Percentiles rank a stretch among this genome's conserved stretches.
These are phyloP conservation scores for Neofusicoccum laricinum DNA, from an alignment of 2,329 filamentous ascomycete genomes.

Conservation along the genomic window DNA sequence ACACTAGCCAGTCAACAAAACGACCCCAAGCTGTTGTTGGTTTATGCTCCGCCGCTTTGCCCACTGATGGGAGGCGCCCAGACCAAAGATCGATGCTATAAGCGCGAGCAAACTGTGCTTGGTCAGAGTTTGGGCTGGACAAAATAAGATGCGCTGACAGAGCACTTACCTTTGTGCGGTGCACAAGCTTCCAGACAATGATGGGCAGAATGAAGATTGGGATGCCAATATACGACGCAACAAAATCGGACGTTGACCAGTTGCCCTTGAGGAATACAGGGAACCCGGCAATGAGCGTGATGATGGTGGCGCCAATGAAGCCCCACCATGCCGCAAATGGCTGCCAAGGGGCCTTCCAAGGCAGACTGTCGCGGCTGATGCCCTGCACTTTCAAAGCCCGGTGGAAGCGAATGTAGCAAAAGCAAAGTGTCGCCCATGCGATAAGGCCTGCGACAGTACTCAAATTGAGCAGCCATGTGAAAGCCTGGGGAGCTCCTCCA, in stretches of 20 bases:
- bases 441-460: neutral
- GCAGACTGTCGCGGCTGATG: slow-evolving; percentile 28
- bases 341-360: neutral
- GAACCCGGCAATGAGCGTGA: neutral
- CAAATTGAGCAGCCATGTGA: slow-evolving; percentile 14
- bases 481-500: neutral
- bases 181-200: slow-evolving; percentile 40
- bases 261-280: neutral
- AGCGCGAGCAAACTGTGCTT: slow-evolving; percentile 23
- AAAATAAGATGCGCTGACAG: no score
- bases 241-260: neutral
- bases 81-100: slow-evolving; percentile 27
- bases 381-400: slow-evolving; percentile 48
- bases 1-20: slow-evolving; percentile 17
- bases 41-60: neutral
- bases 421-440: neutral
- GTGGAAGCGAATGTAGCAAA: slow-evolving; percentile 43
- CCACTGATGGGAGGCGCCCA: slow-evolving; percentile 13
- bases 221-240: slow-evolving; percentile 28
- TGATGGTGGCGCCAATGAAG: neutral
- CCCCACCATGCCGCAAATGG: neutral
- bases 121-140: no score
- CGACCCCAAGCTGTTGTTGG: slow-evolving; percentile 10
- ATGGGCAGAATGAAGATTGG: slow-evolving; percentile 39
- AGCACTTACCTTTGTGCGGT: slow-evolving; percentile 37